Evolutionary conservation across 1,284 basidiomycete species (phyloP), one percentile per base, ranked within the genome.

Genomic region (Fomes fomentarius): DNA sequence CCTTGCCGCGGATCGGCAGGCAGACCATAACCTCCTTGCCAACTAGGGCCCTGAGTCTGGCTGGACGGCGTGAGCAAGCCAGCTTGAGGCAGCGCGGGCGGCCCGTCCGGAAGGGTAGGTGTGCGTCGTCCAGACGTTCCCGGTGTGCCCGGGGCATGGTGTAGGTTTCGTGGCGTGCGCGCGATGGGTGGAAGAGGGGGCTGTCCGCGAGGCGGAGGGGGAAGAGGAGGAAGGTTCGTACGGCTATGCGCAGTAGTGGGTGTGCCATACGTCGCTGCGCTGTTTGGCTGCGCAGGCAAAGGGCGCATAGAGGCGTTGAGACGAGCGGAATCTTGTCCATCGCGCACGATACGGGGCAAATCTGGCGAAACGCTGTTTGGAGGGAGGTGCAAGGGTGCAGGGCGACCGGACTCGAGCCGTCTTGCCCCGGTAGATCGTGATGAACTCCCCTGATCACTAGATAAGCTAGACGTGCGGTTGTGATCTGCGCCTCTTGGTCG

Each of bases 291-390:
- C 22, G 47, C 35, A 0, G 77, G 78, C 0, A 79, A 71, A 22
- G 76, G 79, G 8, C 84, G 79, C 15, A 82, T 66, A 51, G 56
- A 40, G 21, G 51, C 48, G 69, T 63, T 31, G 71, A 50, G 37
- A 19, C 60, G 46, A 57, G 83, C 77, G 1, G 83, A 80, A 58
- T 89, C 87, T 35, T 78, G 79, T n/a, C 77, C 76, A 53, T 87
- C 86, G 47, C 85, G 80, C 31, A 87, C 78, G 54, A 91, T 74
- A 14, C 80, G 80, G 11, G 89, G 88, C 4, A 91, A 79, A 66
- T 87, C 84, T 7, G 74, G 74, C 4, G 63, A 63, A 12, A 71
- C 72, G 8, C 75, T 65, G 56, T 74, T 78, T 0, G 76, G 74
- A 17, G 76, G 75, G n/a, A 91, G 74, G 57, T 83, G 80, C 11